Evolutionary conservation across 371 early-diverging fungal species (phyloP).

Genomic region (Apophysomyces elegans): DNA sequence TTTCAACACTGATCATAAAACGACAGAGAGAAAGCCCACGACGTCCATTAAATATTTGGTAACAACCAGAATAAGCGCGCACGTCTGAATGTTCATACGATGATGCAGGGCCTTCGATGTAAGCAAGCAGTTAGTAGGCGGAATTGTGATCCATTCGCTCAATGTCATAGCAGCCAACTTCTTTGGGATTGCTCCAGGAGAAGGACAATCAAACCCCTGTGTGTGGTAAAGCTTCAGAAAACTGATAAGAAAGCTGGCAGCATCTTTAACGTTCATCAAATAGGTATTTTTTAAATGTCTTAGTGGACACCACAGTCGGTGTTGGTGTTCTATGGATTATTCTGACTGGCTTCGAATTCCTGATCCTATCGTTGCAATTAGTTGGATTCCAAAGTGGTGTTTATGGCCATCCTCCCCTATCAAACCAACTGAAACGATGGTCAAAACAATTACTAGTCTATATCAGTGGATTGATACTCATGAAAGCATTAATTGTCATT

Average conservation of each 20-base stretch:
- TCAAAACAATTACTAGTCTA: slow-evolving; percentile 62
- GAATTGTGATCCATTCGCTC: slow-evolving; percentile 64
- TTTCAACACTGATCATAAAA: slow-evolving; percentile 68
- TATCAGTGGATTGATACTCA: slow-evolving; percentile 54
- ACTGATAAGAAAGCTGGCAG: background rate
- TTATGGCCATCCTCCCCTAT: slow-evolving; percentile 66
- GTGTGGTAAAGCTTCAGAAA: slow-evolving; percentile 54
- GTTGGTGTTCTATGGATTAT: slow-evolving; percentile 66
- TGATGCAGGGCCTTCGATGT: slow-evolving; percentile 64
- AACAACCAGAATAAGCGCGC: slow-evolving; percentile 11
- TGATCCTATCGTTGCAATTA: slow-evolving; percentile 23
- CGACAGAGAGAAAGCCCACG: slow-evolving; percentile 64
- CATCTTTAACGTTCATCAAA: background rate
- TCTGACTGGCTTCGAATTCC: slow-evolving; percentile 49
- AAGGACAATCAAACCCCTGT: slow-evolving; percentile 64
- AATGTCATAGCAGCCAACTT: slow-evolving; percentile 65
- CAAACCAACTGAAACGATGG: slow-evolving; percentile 55
- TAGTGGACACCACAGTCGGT: slow-evolving; percentile 72
- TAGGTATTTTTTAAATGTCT: slow-evolving; percentile 78
- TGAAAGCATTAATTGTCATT: slow-evolving; percentile 63
- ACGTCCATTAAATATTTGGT: slow-evolving; percentile 68
- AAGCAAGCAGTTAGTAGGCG: slow-evolving; percentile 69
- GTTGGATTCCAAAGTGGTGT: slow-evolving; percentile 63
- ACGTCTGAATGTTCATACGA: slow-evolving; percentile 2
- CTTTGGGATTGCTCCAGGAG: slow-evolving; percentile 53